These are phyloP conservation scores for Rhynchospora pubera DNA, from an alignment of 176 grass and related monocot genomes.

Conservation along the genomic window DNA sequence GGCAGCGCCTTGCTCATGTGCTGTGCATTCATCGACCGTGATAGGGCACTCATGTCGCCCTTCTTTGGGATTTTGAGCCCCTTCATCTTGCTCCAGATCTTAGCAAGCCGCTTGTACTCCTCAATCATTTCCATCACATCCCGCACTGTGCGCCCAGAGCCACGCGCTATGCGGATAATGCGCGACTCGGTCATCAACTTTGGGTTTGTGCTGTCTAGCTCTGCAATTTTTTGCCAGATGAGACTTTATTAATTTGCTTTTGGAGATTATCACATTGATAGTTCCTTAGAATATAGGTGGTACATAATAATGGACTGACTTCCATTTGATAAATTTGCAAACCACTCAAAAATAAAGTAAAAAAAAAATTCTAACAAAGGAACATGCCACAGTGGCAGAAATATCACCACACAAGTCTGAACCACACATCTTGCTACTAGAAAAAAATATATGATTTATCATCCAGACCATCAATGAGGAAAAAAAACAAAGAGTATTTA, in stretches of 20 bases:
- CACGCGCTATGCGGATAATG: slow-evolving; percentile 56
- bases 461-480: background rate
- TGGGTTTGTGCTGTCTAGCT: slow-evolving; percentile 78
- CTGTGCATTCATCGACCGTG: slow-evolving; percentile 63
- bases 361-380: too few species aligned
- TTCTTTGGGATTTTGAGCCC: slow-evolving; percentile 81
- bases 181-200: slow-evolving; percentile 77
- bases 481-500: background rate
- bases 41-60: slow-evolving; percentile 66
- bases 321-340: background rate
- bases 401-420: background rate
- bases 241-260: background rate
- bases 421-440: background rate
- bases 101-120: slow-evolving; percentile 90
- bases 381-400: background rate
- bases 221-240: slow-evolving; percentile 25
- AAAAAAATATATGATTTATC: background rate
- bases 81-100: slow-evolving; percentile 90
- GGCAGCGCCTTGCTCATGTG: slow-evolving; percentile 82
- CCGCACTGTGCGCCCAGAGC: slow-evolving; percentile 56
- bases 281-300: background rate
- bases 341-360: background rate
- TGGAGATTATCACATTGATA: background rate
- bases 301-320: background rate
- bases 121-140: slow-evolving; percentile 90